A percentile compares a stretch with the other conserved stretches of the same genome.
Conservation (phyloP, 2,329 filamentous ascomycete genomes). For the Aureobasidium sp. region DNA sequence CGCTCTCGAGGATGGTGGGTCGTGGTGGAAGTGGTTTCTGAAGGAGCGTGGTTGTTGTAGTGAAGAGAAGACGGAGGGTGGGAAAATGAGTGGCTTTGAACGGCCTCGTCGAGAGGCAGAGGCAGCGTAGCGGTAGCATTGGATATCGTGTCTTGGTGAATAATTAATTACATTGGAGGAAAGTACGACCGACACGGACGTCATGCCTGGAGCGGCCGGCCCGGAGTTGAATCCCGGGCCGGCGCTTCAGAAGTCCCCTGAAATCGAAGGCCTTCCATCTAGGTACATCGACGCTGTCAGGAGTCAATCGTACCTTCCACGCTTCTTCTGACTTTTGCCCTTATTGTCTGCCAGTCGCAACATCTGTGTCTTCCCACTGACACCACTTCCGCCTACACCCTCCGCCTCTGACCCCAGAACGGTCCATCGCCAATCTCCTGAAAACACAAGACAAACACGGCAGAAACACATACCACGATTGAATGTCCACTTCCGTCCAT, state of each 20-base stretch:
- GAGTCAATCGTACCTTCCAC: neutral
- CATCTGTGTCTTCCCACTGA: neutral
- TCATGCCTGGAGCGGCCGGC: neutral
- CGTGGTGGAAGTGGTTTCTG: constrained; percentile 65
- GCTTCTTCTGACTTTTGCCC: neutral
- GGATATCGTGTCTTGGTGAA: neutral
- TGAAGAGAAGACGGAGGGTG: constrained; percentile 20
- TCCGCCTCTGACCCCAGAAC: neutral
- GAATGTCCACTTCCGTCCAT: neutral
- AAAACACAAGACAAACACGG: neutral
- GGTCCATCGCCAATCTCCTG: neutral
- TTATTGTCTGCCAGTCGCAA: neutral
- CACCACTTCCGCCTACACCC: neutral
- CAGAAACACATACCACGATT: neutral
- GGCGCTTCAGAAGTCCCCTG: constrained; percentile 1
- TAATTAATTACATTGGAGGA: neutral
- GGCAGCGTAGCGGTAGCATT: constrained; percentile 10
- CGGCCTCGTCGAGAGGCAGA: neutral
- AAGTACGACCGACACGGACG: neutral
- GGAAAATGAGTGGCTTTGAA: neutral
- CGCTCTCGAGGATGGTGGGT: constrained; percentile 65
- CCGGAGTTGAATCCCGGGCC: neutral
- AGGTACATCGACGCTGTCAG: neutral
- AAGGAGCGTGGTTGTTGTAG: constrained; percentile 20
- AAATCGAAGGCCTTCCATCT: neutral